These are phyloP conservation scores for Leccinum subfulvum DNA, from an alignment of 1,284 basidiomycete genomes.

Conservation along the genomic window DNA sequence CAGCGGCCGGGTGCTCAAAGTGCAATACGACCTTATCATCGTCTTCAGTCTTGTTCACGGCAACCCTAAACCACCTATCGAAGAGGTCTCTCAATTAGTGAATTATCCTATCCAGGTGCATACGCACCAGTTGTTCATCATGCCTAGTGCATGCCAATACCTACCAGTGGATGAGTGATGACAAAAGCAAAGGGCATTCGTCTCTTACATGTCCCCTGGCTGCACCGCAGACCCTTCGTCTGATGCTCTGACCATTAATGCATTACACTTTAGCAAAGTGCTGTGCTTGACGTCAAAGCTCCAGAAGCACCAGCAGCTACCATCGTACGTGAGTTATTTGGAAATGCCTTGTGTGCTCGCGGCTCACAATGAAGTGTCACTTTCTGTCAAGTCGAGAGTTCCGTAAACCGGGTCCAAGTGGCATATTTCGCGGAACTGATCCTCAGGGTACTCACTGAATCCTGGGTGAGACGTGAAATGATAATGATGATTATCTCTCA, in stretches of 20 bases:
- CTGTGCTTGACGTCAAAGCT: constrained; percentile 40
- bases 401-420: constrained; percentile 31
- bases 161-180: constrained; percentile 16
- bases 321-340: neutral
- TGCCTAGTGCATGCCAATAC: constrained; percentile 52
- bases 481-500: constrained; percentile 16
- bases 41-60: constrained; percentile 41
- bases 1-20: constrained; percentile 65
- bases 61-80: constrained; percentile 59
- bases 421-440: constrained; percentile 32
- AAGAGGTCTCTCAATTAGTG: constrained; percentile 1
- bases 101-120: neutral
- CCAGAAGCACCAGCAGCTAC: constrained; percentile 70
- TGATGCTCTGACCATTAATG: constrained; percentile 55
- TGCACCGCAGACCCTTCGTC: constrained; percentile 54
- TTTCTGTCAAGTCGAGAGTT: constrained; percentile 44
- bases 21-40: constrained; percentile 33
- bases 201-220: constrained; percentile 45
- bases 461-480: constrained; percentile 4
- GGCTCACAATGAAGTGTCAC: constrained; percentile 51
- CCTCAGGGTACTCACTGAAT: constrained; percentile 52
- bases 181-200: neutral
- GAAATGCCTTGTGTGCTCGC: neutral
- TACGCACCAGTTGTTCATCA: constrained; percentile 58
- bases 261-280: constrained; percentile 37